phyloP scores from a whole-genome alignment of 2,329 filamentous ascomycete species.

The Ceratocystis destructans region DNA sequence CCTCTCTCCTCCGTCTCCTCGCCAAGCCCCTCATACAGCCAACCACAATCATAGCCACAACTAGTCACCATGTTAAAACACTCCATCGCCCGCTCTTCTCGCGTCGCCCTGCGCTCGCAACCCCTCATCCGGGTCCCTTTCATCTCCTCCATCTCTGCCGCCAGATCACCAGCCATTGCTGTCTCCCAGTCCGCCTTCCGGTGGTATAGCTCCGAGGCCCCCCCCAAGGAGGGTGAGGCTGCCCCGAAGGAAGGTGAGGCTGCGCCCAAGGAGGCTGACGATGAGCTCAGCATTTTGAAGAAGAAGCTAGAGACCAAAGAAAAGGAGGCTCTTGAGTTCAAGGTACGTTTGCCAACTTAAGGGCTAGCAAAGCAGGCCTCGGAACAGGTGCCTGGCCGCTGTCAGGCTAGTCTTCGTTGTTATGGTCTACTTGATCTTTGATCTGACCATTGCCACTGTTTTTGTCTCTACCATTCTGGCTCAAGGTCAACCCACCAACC shows the following conservation, averaged over 20 bases:
- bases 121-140: conserved; percentile 12
- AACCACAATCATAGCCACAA: not conserved
- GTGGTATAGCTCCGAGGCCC: conserved; percentile 20
- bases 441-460: not conserved
- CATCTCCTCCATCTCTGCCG: not conserved
- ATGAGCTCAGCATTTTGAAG: conserved; percentile 34
- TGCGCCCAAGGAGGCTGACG: conserved; percentile 25
- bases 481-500: not conserved
- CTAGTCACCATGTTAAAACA: conserved; percentile 15
- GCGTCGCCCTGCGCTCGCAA: conserved; percentile 14
- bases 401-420: not conserved
- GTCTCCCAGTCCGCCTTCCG: conserved; percentile 7
- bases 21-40: not conserved
- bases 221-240: conserved; percentile 23
- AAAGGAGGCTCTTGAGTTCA: conserved; percentile 55
- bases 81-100: conserved; percentile 13
- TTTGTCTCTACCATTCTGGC: not conserved
- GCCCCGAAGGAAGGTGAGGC: conserved; percentile 22
- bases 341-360: conserved; percentile 42
- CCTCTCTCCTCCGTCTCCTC: not conserved
- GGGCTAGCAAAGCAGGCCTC: not conserved
- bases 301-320: conserved; percentile 41
- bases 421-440: not conserved
- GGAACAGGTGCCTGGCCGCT: not conserved
- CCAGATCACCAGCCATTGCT: not conserved